Evolutionary conservation across 805 yeast genomes (phyloP), one percentile per base, ranked within the genome.

Genomic region (Teunomyces panamensis): DNA sequence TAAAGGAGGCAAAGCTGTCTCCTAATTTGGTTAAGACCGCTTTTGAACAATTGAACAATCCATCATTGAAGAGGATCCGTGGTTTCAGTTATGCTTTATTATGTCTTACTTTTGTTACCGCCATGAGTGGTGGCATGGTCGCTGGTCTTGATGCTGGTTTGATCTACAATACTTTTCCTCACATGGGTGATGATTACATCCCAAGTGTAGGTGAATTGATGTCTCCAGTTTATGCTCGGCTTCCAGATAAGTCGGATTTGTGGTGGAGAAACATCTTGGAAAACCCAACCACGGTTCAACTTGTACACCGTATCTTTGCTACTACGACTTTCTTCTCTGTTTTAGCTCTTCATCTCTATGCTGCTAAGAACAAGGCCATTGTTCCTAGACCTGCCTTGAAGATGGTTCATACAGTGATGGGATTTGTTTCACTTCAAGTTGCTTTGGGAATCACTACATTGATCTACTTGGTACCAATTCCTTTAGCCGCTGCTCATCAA

Each of bases 111-210:
- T 92, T 90, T 57, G 49, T 85, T 35, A 94, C 99, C 14, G 96
- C 97, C 13, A 87, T 94, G 95, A 81, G 96, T 9, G 99, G 99
- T 51, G 97, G 96, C 11, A 82, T 94, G 77, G 99, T 94, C 39
- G 99, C 99, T 11, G 99, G 99, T 7, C 75, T 94, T 47, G 99
- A 94, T 68, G 99, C 99, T 2, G 99, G 99, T 43, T 74, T 91
- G 67, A 90, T 94, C 55, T 94, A 94, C 69, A 94, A 94, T 67
- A 85, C 95, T 3, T 94, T 90, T 79, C 99, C 99, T 29, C 87
- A 85, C 58, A 94, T 94, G 99, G 98, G 98, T 36, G 89, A 89
- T 44, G 80, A 79, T 35, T 77, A 79, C 70, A 54, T 87, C 33
- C 99, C 99, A 8, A 78, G 87, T 13, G 67, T 62, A n/a, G 70